Percentiles rank a stretch among this genome's conserved stretches.
These are phyloP conservation scores for Castanea mollissima DNA, from an alignment of 306 rosid species.

Conservation along the genomic window DNA sequence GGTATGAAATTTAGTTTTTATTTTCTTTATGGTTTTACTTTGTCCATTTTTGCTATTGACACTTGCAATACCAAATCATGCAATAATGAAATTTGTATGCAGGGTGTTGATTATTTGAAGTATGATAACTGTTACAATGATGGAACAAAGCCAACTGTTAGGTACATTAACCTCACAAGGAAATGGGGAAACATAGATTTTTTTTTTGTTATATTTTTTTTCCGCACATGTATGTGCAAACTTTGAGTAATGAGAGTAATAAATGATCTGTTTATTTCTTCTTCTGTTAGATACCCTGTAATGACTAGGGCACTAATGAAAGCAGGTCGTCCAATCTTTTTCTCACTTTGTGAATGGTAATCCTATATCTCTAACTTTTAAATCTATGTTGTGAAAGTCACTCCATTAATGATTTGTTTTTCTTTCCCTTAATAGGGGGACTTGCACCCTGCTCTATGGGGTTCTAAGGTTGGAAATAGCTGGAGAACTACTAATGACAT, in stretches of 20 bases:
- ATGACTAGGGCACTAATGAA: slow-evolving; percentile 90
- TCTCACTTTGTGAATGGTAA: slow-evolving; percentile 95
- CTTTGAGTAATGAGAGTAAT: neutral
- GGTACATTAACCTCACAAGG: slow-evolving; percentile 38
- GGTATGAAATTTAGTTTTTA: slow-evolving; percentile 42
- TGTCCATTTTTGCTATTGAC: neutral
- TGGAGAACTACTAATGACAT: slow-evolving; percentile 97
- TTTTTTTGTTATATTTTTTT: neutral
- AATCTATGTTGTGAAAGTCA: neutral
- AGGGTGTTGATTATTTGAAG: slow-evolving; percentile 99
- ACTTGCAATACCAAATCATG: neutral
- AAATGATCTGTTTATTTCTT: neutral
- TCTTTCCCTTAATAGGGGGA: slow-evolving; percentile 57
- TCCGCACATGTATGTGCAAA: neutral
- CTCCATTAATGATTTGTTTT: neutral
- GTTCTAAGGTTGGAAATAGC: slow-evolving; percentile 80
- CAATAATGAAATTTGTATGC: slow-evolving; percentile 16
- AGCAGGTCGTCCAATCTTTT: slow-evolving; percentile 83
- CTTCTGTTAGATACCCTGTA: slow-evolving; percentile 62
- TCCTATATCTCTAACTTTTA: neutral
- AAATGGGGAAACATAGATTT: neutral
- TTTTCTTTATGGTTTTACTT: neutral
- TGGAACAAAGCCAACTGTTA: slow-evolving; percentile 65
- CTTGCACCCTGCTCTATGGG: slow-evolving; percentile 94
- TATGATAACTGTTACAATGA: slow-evolving; percentile 82